These are phyloP conservation scores for Aureobasidium sp. DNA, from an alignment of 2,329 filamentous ascomycete genomes.

Conservation along the genomic window DNA sequence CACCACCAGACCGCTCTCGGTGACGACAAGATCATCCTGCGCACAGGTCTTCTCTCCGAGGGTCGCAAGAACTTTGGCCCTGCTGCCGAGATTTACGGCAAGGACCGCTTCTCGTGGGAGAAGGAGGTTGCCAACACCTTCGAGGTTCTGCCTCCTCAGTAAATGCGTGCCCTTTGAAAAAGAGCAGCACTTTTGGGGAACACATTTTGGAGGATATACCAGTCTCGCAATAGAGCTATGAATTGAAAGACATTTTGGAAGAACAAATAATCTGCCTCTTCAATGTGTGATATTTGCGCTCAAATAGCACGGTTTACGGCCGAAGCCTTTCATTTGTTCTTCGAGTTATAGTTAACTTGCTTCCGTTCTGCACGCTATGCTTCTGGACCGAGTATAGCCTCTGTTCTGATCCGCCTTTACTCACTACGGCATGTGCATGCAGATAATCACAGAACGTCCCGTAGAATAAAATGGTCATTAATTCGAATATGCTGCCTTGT, in stretches of 20 bases:
- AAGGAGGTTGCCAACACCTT: constrained; percentile 44
- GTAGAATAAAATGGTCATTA: neutral
- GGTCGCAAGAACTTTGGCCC: constrained; percentile 43
- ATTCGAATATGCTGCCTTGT: neutral
- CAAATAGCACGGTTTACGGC: no score
- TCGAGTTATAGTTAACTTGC: no score
- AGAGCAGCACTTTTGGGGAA: neutral
- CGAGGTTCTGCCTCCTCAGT: constrained; percentile 33
- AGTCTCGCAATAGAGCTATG: neutral
- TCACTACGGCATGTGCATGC: no score
- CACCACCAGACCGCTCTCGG: constrained; percentile 49
- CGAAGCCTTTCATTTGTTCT: no score
- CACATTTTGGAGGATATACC: neutral
- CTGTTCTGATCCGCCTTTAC: no score
- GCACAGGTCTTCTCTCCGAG: constrained; percentile 44
- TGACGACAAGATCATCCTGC: constrained; percentile 45
- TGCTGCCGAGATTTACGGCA: constrained; percentile 49
- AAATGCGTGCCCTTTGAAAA: neutral
- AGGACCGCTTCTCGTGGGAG: constrained; percentile 42
- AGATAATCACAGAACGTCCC: no score
- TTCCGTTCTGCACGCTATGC: no score
- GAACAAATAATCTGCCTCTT: neutral
- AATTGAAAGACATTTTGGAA: neutral
- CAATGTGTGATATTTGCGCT: no score
- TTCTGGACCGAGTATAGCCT: no score